Evolutionary conservation across 2,329 filamentous ascomycete genomes (phyloP).

Genomic region (Fonsecaea monophora): DNA sequence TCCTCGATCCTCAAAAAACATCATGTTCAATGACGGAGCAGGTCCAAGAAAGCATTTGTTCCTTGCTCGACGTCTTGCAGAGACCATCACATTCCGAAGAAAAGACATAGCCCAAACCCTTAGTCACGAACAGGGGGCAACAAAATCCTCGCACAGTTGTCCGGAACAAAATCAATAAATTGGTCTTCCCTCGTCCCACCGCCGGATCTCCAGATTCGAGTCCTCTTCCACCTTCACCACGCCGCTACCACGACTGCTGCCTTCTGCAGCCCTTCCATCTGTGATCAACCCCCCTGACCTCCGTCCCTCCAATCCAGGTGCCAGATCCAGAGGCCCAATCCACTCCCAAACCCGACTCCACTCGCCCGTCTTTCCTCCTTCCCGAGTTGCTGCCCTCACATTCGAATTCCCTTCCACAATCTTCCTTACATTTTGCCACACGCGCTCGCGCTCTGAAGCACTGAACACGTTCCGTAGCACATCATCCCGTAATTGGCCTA

Average conservation of each 20-base stretch:
- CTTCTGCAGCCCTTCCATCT: constrained; percentile 27
- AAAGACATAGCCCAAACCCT: neutral
- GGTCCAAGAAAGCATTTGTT: neutral
- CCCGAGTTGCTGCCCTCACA: constrained; percentile 77
- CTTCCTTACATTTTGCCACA: constrained; percentile 82
- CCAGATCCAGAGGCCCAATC: constrained; percentile 64
- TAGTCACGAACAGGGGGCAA: neutral
- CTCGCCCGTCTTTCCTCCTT: constrained; percentile 59
- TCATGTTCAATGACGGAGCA: neutral
- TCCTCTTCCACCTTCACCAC: constrained; percentile 42
- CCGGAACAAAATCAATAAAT: constrained; percentile 46
- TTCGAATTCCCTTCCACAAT: constrained; percentile 96
- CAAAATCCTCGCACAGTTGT: constrained; percentile 2
- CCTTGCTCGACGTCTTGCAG: neutral
- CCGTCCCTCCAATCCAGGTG: constrained; percentile 39
- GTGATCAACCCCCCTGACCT: constrained; percentile 42
- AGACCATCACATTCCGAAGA: neutral
- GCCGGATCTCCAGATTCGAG: constrained; percentile 35
- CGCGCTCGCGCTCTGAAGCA: constrained; percentile 73
- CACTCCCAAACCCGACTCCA: constrained; percentile 72
- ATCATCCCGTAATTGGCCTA: constrained; percentile 90
- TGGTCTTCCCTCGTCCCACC: constrained; percentile 53
- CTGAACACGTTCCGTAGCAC: constrained; percentile 83
- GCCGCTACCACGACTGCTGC: constrained; percentile 35
- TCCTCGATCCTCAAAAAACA: constrained; percentile 1